Percentiles rank a stretch among this genome's conserved stretches.
Evolutionary conservation across 192 early-diverging fungal genomes (phyloP).

Genomic region (Ambispora gerdemannii): DNA sequence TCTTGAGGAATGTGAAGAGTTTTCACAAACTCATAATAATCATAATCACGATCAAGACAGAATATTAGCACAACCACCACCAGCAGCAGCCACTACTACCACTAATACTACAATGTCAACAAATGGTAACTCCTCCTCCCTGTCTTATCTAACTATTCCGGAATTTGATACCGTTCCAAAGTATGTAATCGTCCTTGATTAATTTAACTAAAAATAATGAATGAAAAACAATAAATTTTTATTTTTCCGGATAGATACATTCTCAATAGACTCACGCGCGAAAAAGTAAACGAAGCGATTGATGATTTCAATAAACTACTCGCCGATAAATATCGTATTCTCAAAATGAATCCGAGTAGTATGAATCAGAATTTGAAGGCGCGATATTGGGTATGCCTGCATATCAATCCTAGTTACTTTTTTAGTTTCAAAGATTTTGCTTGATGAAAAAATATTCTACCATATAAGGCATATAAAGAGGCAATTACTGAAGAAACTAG

Average conservation of each 20-base stretch:
- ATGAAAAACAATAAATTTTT: not conserved
- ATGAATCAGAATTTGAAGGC: constrained; percentile 2
- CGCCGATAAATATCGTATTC: constrained; percentile 13
- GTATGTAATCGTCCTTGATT: not conserved
- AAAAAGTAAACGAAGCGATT: constrained; percentile 27
- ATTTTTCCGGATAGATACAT: constrained; percentile 1
- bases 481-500: constrained; percentile 23
- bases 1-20: not conserved
- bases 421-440: not conserved
- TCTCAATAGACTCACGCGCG: constrained; percentile 8
- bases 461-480: constrained; percentile 13
- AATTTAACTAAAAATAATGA: not conserved
- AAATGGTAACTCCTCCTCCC: not conserved
- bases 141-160: constrained; percentile 19
- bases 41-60: no score
- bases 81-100: no score
- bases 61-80: not conserved
- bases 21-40: not conserved
- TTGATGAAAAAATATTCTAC: not conserved
- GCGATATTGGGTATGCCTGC: constrained; percentile 19
- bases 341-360: not conserved
- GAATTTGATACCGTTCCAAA: constrained; percentile 16
- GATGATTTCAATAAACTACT: constrained; percentile 23
- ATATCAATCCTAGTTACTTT: not conserved
- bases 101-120: not conserved